phyloP scores from a whole-genome alignment of 306 rosid species.

The Malus fusca region DNA sequence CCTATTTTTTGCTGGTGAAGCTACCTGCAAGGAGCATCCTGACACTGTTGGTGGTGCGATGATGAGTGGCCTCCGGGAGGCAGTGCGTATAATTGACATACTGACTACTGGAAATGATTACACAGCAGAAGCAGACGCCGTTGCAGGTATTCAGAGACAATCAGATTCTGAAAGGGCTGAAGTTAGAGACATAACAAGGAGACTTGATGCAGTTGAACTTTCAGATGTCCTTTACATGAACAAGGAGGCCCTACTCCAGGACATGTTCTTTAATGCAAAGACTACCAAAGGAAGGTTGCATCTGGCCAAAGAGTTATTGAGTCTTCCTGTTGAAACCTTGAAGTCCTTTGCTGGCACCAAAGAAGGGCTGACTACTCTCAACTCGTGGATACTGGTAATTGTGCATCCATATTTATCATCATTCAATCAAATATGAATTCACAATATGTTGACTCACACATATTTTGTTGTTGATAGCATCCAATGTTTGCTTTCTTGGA shows the following conservation, averaged over 20 bases:
- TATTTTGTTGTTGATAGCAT: conserved; percentile 1
- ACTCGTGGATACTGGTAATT: conserved; percentile 91
- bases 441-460: neutral
- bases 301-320: conserved; percentile 76
- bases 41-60: conserved; percentile 99
- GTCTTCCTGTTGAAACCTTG: conserved; percentile 64
- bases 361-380: conserved; percentile 79
- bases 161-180: conserved; percentile 90
- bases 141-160: conserved; percentile 76
- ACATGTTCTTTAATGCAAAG: conserved; percentile 76
- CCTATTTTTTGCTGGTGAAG: conserved; percentile 99
- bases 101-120: conserved; percentile 78
- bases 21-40: conserved; percentile 99
- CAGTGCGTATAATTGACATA: conserved; percentile 85
- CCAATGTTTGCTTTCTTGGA: conserved; percentile 6
- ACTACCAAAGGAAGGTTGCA: conserved; percentile 82
- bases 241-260: conserved; percentile 60
- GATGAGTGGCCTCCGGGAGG: conserved; percentile 98
- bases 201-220: conserved; percentile 75
- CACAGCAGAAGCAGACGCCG: conserved; percentile 82
- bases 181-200: conserved; percentile 84
- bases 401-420: conserved; percentile 5
- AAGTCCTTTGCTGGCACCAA: conserved; percentile 95
- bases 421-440: neutral
- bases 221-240: conserved; percentile 60